Conservation (phyloP, 176 grass and related monocot species). For the Puccinellia tenuiflora region DNA sequence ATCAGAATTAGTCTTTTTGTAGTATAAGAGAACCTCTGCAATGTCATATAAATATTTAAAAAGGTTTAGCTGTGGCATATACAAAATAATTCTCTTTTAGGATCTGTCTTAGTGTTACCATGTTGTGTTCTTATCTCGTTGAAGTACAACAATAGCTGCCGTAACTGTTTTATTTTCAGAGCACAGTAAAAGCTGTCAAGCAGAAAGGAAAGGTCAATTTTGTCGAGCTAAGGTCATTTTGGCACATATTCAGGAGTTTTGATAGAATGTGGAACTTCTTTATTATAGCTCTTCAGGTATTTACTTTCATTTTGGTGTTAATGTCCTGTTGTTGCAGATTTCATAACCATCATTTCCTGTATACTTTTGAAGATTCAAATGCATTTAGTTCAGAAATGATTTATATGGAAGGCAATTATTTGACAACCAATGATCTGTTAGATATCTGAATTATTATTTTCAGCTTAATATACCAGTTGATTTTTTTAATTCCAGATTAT, state of each 20-base stretch:
- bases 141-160: neutral
- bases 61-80: neutral
- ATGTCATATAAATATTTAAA: neutral
- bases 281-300: conserved; percentile 87
- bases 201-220: conserved; percentile 94
- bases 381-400: conserved; percentile 2
- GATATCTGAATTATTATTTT: conserved; percentile 15
- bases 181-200: conserved; percentile 30
- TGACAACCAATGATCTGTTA: conserved; percentile 1
- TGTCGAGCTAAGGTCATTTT: conserved; percentile 91
- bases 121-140: neutral
- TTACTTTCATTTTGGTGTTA: neutral
- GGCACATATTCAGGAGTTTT: conserved; percentile 97
- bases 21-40: neutral
- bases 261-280: conserved; percentile 97
- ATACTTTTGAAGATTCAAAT: conserved; percentile 10
- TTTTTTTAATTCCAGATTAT: conserved; percentile 57
- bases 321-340: neutral
- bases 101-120: neutral
- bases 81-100: neutral
- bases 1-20: neutral
- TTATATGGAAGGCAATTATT: neutral
- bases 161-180: conserved; percentile 33
- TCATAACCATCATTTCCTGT: neutral
- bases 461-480: conserved; percentile 7